phyloP scores from a whole-genome alignment of 164 flowering plant species.

The Sextonia rubra region DNA sequence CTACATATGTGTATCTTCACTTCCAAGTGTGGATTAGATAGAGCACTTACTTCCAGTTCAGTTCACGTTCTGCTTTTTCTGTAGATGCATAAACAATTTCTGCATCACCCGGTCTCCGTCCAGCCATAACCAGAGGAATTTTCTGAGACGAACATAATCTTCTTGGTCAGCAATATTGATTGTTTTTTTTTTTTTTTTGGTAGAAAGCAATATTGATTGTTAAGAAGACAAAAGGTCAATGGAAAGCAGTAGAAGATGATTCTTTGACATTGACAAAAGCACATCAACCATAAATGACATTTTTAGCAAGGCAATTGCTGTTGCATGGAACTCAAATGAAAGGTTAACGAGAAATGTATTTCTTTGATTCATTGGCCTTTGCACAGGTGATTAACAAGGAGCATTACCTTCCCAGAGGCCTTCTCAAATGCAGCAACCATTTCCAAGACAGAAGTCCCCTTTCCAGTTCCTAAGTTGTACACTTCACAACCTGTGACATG shows the following conservation, averaged over 20 bases:
- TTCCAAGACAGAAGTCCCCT: constrained; percentile 59
- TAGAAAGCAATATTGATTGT: neutral
- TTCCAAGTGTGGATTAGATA: neutral
- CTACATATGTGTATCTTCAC: no score
- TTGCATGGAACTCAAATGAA: neutral
- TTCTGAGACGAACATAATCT: constrained; percentile 38
- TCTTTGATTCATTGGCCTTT: neutral
- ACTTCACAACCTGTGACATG: constrained; percentile 40
- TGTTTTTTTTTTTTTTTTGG: no score
- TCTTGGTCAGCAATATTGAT: neutral
- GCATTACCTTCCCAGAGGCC: constrained; percentile 55
- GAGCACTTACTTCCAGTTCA: constrained; percentile 79
- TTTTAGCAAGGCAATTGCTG: neutral
- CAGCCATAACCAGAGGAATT: constrained; percentile 79
- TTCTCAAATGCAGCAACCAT: constrained; percentile 64
- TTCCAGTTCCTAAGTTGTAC: constrained; percentile 64
- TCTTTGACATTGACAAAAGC: neutral
- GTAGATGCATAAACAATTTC: constrained; percentile 83
- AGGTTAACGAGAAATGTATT: neutral
- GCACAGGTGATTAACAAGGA: neutral
- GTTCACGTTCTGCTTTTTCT: constrained; percentile 69
- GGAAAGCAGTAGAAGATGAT: neutral
- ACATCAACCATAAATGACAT: neutral
- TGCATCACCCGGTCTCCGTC: constrained; percentile 89
- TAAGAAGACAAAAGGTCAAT: neutral